Evolutionary conservation across 2,329 filamentous ascomycete genomes (phyloP).

Genomic region (Cyclaneusma minus): DNA sequence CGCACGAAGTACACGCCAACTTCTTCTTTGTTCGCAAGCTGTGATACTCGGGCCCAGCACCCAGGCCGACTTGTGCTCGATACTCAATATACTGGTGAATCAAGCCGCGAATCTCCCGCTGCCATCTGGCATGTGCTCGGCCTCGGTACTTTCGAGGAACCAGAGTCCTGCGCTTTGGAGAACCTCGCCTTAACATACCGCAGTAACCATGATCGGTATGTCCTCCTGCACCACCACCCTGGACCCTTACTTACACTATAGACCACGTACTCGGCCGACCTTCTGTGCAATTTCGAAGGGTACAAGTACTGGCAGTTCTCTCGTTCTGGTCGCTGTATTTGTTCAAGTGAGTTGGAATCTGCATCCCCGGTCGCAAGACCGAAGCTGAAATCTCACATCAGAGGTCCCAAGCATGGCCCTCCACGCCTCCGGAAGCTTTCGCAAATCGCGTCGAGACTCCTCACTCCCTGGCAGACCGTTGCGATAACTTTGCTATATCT

Average conservation of each 20-base stretch:
- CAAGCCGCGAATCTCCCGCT: too few species aligned
- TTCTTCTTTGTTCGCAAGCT: too few species aligned
- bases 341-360: constrained; percentile 37
- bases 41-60: too few species aligned
- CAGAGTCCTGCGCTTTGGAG: too few species aligned
- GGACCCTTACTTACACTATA: constrained; percentile 12
- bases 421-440: constrained; percentile 59
- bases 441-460: constrained; percentile 46
- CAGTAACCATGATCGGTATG: constrained; percentile 1
- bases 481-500: constrained; percentile 80
- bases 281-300: constrained; percentile 78
- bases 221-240: background rate
- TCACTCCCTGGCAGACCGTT: constrained; percentile 83
- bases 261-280: constrained; percentile 89
- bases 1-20: too few species aligned
- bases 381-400: constrained; percentile 22
- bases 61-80: too few species aligned
- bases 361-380: constrained; percentile 2
- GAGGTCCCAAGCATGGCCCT: constrained; percentile 81
- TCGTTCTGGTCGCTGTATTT: constrained; percentile 85
- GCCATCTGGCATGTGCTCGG: too few species aligned
- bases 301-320: constrained; percentile 82
- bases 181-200: too few species aligned
- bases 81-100: too few species aligned
- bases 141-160: too few species aligned